These are phyloP conservation scores for Hawksworthiomyces lignivorus DNA, from an alignment of 2,329 filamentous ascomycete species.

Conservation along the genomic window DNA sequence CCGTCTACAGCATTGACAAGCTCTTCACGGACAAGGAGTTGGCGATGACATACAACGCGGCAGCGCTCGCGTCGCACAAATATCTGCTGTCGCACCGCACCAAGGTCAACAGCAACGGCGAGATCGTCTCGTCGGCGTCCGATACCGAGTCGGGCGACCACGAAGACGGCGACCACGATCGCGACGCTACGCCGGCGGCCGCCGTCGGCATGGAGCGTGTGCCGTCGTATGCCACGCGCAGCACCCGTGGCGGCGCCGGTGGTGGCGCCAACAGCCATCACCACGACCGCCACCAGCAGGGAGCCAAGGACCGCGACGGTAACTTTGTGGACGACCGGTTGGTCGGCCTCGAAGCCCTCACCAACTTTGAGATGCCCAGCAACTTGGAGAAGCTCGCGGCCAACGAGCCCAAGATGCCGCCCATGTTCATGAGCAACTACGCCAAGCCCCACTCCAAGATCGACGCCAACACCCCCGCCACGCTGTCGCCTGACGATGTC, in stretches of 20 bases:
- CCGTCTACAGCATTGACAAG: slow-evolving; percentile 60
- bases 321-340: slow-evolving; percentile 52
- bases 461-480: slow-evolving; percentile 49
- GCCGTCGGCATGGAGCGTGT: slow-evolving; percentile 56
- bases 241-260: slow-evolving; percentile 50
- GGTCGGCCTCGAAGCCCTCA: slow-evolving; percentile 52
- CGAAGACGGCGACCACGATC: slow-evolving; percentile 41
- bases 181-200: slow-evolving; percentile 21
- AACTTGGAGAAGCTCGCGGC: slow-evolving; percentile 50
- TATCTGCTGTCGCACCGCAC: slow-evolving; percentile 52
- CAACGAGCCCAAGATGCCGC: slow-evolving; percentile 52
- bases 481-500: slow-evolving; percentile 44
- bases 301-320: background rate
- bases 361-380: slow-evolving; percentile 50
- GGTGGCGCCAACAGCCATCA: slow-evolving; percentile 30
- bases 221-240: slow-evolving; percentile 56
- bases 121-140: slow-evolving; percentile 40
- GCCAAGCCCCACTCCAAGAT: slow-evolving; percentile 49
- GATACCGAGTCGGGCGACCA: slow-evolving; percentile 48
- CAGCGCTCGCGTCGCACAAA: slow-evolving; percentile 54
- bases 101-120: slow-evolving; percentile 41
- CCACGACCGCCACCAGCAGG: background rate
- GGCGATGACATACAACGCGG: slow-evolving; percentile 55
- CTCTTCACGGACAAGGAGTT: slow-evolving; percentile 65
- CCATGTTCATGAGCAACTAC: slow-evolving; percentile 49